Evolutionary conservation across 2,329 filamentous ascomycete species (phyloP), one percentile per base, ranked within the genome.

Genomic region (Metarhizium anisopliae): DNA sequence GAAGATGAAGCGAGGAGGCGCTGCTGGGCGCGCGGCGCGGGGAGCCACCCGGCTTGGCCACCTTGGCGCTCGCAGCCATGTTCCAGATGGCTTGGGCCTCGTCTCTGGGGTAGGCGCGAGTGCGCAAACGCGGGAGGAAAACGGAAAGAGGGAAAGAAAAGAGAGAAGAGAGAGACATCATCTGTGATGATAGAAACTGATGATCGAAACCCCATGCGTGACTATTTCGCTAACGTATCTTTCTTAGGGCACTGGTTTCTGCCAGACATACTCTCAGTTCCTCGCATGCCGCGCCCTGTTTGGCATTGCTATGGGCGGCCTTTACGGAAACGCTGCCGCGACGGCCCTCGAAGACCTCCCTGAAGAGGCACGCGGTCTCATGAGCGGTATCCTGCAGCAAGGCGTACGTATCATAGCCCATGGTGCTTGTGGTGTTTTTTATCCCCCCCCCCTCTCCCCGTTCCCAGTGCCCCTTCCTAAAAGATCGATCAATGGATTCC

Each of bases 231-330:
- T 40, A 16, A 40, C 38, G 14, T 11, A 5, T 10, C 11, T 40
- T 13, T 13, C 4, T 13, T 36, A 80, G 76, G 77, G 75, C 16
- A 90, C 87, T 42, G 87, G 86, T 56, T 90, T 89, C 66, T 81
- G 80, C 59, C 68, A 76, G 0, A 90, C 84, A 0, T 90, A 89
- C 63, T 64, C 75, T 51, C 81, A 89, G 61, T 93, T 93, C 65
- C 74, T 94, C 25, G 87, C 84, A 11, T 87, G 89, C 11, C 79
- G 89, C 45, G 83, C 85, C 47, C 73, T 93, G 3, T 93, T 92
- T 64, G 89, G 89, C 50, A 70, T 93, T 47, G 88, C 89, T 62
- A 93, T 93, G 89, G 89, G 89, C 43, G 89, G 89, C 61, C 62
- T 92, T 2, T 85, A 91, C 69, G 89, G 89, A 55, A 90, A 90